phyloP scores from a whole-genome alignment of 805 yeast species.

The Teunomyces stri region DNA sequence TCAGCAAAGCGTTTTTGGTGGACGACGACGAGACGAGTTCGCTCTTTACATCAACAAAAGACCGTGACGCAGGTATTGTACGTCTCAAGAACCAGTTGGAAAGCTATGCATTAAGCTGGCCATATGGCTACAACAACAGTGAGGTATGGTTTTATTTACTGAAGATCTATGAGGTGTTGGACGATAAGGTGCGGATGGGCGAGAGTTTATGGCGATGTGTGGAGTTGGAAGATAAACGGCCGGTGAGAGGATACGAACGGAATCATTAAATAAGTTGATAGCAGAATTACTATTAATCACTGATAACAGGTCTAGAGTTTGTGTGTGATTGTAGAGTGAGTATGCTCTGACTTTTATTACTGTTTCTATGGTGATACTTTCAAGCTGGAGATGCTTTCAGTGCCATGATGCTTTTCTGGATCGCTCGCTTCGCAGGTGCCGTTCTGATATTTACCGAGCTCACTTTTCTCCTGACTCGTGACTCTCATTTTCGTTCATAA shows the following conservation, averaged over 20 bases:
- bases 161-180: conserved; percentile 56
- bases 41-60: conserved; percentile 53
- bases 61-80: conserved; percentile 59
- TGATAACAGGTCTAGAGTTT: too few relatives aligned
- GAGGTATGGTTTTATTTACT: conserved; percentile 75
- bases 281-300: too few relatives aligned
- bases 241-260: conserved; percentile 38
- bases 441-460: too few relatives aligned
- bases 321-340: too few relatives aligned
- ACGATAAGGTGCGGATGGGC: conserved; percentile 48
- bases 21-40: conserved; percentile 33
- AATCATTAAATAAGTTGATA: too few relatives aligned
- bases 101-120: conserved; percentile 34
- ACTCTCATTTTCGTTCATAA: too few relatives aligned
- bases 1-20: conserved; percentile 48
- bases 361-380: too few relatives aligned
- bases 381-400: too few relatives aligned
- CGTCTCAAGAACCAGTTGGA: conserved; percentile 50
- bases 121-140: conserved; percentile 36
- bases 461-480: too few relatives aligned
- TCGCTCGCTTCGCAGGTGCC: too few relatives aligned
- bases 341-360: too few relatives aligned
- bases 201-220: conserved; percentile 61
- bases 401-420: too few relatives aligned
- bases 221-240: conserved; percentile 58